A percentile compares a stretch with the other conserved stretches of the same genome.
Conservation (phyloP, 192 early-diverging fungal genomes). For the Chytriomyces confervae region DNA sequence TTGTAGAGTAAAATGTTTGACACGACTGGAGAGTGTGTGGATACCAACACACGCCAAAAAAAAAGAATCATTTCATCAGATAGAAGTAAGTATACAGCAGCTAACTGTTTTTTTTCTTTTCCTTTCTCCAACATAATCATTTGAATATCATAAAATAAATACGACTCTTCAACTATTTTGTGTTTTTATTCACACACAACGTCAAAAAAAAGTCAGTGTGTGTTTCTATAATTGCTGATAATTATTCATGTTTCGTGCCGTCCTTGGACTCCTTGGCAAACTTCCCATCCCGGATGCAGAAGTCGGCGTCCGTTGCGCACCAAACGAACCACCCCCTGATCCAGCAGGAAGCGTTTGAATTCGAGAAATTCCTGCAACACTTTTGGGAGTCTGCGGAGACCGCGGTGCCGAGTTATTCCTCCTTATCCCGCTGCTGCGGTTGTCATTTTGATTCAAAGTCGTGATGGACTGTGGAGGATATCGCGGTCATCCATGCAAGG, state of each 20-base stretch:
- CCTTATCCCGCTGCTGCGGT: not conserved
- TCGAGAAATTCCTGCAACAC: not conserved
- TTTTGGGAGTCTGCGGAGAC: not conserved
- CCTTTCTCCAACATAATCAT: not conserved
- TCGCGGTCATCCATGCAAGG: not conserved
- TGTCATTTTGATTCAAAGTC: not conserved
- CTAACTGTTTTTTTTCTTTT: not conserved
- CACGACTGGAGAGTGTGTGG: too few species aligned
- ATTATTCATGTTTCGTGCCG: not conserved
- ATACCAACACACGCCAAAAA: too few species aligned
- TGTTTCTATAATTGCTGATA: not conserved
- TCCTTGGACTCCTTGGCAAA: too few species aligned
- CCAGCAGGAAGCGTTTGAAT: not conserved
- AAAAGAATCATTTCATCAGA: not conserved
- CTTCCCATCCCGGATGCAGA: too few species aligned
- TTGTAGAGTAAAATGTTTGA: too few species aligned
- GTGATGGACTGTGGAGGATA: not conserved
- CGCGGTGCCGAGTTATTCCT: not conserved
- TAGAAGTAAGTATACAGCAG: not conserved
- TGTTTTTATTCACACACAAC: not conserved
- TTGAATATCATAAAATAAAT: not conserved
- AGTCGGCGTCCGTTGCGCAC: too few species aligned
- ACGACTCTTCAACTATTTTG: not conserved
- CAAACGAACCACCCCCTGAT: not conserved
- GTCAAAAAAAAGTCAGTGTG: too few species aligned